Evolutionary conservation across 2,329 filamentous ascomycete species (phyloP).

Genomic region (Exophiala xenobiotica): DNA sequence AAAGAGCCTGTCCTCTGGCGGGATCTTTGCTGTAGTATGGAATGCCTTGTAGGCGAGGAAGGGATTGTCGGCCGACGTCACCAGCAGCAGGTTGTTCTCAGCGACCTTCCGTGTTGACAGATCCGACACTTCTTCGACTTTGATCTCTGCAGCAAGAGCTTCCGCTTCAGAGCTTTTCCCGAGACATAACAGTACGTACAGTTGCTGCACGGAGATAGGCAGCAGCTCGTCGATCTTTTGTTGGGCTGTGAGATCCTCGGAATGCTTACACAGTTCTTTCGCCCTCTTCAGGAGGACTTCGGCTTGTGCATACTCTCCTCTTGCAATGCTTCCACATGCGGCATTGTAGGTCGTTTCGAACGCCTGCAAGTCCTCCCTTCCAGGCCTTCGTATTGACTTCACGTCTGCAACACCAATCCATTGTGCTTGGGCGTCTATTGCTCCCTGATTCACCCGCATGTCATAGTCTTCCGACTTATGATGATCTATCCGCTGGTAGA

Average conservation of each 20-base stretch:
- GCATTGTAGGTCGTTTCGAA: conserved; percentile 67
- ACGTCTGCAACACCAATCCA: conserved; percentile 56
- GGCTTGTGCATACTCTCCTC: conserved; percentile 58
- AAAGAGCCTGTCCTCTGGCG: conserved; percentile 57
- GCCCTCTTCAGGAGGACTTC: conserved; percentile 60
- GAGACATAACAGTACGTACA: conserved; percentile 58
- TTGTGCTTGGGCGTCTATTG: conserved; percentile 61
- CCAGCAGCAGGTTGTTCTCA: conserved; percentile 58
- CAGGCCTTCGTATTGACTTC: conserved; percentile 54
- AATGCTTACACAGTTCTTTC: conserved; percentile 59
- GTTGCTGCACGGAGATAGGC: conserved; percentile 60
- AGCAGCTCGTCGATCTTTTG: conserved; percentile 61
- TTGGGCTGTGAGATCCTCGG: conserved; percentile 59
- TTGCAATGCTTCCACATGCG: conserved; percentile 62
- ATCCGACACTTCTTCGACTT: conserved; percentile 55
- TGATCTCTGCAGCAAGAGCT: conserved; percentile 51
- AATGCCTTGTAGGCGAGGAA: conserved; percentile 59
- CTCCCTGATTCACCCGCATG: conserved; percentile 60
- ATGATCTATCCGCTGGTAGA: conserved; percentile 51
- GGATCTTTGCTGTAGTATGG: conserved; percentile 50
- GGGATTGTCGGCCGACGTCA: conserved; percentile 53
- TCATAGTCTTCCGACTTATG: conserved; percentile 56
- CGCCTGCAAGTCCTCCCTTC: conserved; percentile 59
- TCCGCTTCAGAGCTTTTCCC: conserved; percentile 58
- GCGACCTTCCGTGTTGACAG: conserved; percentile 59